Conservation (phyloP, 129 eudicot genomes). For the Flaveria trinervia region DNA sequence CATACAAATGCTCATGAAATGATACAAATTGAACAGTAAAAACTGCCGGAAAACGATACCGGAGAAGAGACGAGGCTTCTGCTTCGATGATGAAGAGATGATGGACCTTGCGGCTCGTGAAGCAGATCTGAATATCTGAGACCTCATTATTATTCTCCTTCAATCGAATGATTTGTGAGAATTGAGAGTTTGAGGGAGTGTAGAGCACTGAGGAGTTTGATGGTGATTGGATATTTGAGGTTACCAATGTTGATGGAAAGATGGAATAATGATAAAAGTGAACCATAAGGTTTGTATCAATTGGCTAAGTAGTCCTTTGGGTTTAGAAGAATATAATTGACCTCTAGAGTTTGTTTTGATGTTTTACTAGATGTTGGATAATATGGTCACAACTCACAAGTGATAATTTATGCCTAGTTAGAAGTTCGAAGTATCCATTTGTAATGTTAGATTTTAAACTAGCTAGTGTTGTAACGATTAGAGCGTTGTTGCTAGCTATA, state of each 20-base stretch:
- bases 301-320: conserved; percentile 6
- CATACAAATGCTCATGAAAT: conserved; percentile 3
- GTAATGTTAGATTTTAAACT: neutral
- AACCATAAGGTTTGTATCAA: conserved; percentile 25
- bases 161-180: conserved; percentile 15
- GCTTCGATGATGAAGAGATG: conserved; percentile 50
- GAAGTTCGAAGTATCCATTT: neutral
- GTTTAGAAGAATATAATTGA: neutral
- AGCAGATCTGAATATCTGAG: conserved; percentile 73
- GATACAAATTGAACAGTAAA: neutral
- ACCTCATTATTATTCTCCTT: conserved; percentile 50
- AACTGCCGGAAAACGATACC: conserved; percentile 37
- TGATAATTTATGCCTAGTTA: neutral
- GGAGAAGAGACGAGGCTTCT: conserved; percentile 54
- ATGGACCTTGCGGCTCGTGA: conserved; percentile 71
- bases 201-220: conserved; percentile 15
- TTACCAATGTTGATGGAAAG: conserved; percentile 19
- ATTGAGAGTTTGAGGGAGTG: conserved; percentile 20
- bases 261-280: neutral
- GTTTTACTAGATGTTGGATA: neutral
- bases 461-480: neutral
- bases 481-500: neutral
- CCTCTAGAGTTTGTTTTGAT: neutral
- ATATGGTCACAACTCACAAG: neutral
- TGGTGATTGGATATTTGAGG: conserved; percentile 39